phyloP scores from a whole-genome alignment of 192 early-diverging fungal genomes.

The Backusella liffmaniae region DNA sequence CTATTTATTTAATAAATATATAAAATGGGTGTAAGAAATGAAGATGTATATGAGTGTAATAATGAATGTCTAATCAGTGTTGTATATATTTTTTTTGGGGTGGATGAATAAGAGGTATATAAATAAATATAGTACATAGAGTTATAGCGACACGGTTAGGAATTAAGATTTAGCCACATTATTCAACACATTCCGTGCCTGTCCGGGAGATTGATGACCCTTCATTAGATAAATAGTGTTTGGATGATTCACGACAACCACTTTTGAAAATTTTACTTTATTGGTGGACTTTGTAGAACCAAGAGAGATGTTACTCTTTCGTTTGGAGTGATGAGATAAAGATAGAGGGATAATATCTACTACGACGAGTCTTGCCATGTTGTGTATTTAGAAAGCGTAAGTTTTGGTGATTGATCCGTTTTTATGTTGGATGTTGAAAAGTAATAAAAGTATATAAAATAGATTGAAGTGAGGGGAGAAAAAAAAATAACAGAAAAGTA shows the following conservation, averaged over 20 bases:
- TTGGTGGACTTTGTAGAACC: neutral
- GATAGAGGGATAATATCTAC: neutral
- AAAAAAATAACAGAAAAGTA: neutral
- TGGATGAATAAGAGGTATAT: neutral
- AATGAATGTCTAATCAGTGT: neutral
- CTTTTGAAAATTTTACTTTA: conserved; percentile 3
- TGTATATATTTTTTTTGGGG: neutral
- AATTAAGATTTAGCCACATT: conserved; percentile 2
- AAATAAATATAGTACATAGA: conserved; percentile 7
- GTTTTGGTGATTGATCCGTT: neutral
- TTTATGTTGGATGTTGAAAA: neutral
- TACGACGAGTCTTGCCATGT: neutral
- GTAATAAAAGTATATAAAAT: neutral
- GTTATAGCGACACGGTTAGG: neutral
- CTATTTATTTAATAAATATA: neutral
- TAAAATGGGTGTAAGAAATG: neutral
- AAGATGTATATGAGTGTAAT: neutral
- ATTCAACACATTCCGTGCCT: neutral
- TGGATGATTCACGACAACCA: neutral
- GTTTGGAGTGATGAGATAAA: neutral
- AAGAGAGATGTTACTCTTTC: neutral
- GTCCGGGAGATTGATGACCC: conserved; percentile 4
- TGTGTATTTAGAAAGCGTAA: neutral
- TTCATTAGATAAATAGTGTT: conserved; percentile 3
- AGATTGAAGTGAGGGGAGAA: neutral